Percentiles rank a stretch among this genome's conserved stretches.
Conservation (phyloP, 176 grass and related monocot genomes). For the Zea luxurians region DNA sequence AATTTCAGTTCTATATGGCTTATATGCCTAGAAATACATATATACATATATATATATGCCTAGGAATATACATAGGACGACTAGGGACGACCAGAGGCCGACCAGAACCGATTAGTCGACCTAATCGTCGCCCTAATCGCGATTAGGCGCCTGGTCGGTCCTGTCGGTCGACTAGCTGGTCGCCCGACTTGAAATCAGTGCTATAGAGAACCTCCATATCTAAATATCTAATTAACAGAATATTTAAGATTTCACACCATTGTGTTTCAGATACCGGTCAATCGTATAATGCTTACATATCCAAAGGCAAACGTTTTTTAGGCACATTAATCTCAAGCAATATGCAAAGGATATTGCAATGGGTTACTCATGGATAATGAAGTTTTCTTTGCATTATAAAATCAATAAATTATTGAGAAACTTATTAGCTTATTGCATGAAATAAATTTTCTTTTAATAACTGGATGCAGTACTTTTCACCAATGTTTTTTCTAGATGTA, state of each 20-base stretch:
- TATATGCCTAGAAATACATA: too few species aligned
- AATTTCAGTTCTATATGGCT: too few species aligned
- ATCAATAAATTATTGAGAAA: not conserved
- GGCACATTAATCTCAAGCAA: not conserved
- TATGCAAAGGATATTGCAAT: not conserved
- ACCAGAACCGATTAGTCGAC: too few species aligned
- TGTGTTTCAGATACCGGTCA: not conserved
- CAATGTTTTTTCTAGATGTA: not conserved
- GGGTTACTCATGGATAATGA: not conserved
- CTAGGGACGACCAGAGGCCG: too few species aligned
- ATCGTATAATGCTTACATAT: not conserved
- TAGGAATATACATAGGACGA: too few species aligned
- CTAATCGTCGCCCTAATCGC: too few species aligned
- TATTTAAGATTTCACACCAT: not conserved
- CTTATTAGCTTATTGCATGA: not conserved
- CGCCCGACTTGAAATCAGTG: too few species aligned
- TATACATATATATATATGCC: too few species aligned
- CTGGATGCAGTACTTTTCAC: not conserved
- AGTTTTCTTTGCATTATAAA: not conserved
- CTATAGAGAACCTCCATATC: not conserved
- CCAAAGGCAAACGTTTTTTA: not conserved
- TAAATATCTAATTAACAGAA: slow-evolving; percentile 6
- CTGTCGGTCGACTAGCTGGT: too few species aligned
- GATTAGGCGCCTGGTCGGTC: too few species aligned
- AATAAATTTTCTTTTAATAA: not conserved